phyloP scores from a whole-genome alignment of 345 rosid species.

The Ceriops zippeliana region DNA sequence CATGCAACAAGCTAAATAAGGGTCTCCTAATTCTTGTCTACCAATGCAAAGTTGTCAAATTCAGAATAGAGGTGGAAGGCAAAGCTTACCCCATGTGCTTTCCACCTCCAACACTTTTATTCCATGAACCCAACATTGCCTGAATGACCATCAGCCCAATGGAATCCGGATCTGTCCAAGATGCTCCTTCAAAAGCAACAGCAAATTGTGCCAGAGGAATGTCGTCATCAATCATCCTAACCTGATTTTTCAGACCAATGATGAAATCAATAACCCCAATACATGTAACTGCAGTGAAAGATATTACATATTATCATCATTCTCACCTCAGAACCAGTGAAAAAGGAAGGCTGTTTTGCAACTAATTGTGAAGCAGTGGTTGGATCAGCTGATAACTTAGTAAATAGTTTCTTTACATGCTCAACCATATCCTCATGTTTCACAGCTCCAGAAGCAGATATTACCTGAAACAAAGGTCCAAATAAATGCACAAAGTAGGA shows the following conservation, averaged over 20 bases:
- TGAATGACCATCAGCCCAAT: conserved; percentile 95
- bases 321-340: conserved; percentile 96
- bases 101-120: conserved; percentile 80
- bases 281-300: not conserved
- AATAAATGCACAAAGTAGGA: not conserved
- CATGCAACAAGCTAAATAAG: not conserved
- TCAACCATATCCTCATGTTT: conserved; percentile 96
- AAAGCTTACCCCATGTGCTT: conserved; percentile 95
- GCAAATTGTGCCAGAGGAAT: conserved; percentile 97
- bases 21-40: too few relatives aligned
- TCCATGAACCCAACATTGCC: conserved; percentile 98
- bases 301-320: not conserved
- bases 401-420: conserved; percentile 77
- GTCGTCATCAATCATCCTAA: conserved; percentile 90
- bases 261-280: not conserved
- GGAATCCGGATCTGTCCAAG: conserved; percentile 99
- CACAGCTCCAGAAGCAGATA: conserved; percentile 96
- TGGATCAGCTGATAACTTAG: conserved; percentile 76
- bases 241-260: conserved; percentile 37
- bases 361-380: conserved; percentile 81
- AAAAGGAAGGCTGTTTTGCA: conserved; percentile 74
- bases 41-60: too few relatives aligned
- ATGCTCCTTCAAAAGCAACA: conserved; percentile 92
- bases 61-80: not conserved
- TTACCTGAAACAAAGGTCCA: conserved; percentile 51